Conservation (phyloP, 176 grass and related monocot species). For the Coix lacrymajobi region DNA sequence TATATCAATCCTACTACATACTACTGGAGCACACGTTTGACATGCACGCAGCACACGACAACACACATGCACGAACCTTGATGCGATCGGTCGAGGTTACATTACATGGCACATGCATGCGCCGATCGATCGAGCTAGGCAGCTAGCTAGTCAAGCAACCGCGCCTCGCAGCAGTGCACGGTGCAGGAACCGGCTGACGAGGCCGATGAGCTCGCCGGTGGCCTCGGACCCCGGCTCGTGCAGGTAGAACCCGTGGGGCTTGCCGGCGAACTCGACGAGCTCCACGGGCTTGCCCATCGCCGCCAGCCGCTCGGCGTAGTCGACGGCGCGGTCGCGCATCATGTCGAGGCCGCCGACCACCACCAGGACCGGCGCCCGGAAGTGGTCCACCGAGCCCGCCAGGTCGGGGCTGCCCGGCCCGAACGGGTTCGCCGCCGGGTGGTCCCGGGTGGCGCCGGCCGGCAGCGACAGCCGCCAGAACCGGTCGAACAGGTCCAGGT, state of each 20-base stretch:
- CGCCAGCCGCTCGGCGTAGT: conserved; percentile 52
- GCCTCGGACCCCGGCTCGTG: conserved; percentile 53
- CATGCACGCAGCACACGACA: neutral
- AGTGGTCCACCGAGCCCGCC: conserved; percentile 22
- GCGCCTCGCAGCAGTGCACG: neutral
- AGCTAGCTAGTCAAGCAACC: neutral
- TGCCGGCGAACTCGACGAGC: conserved; percentile 49
- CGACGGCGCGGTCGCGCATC: conserved; percentile 62
- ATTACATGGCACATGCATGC: neutral
- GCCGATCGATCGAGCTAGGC: no score
- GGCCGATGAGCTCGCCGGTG: conserved; percentile 51
- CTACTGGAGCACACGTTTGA: neutral
- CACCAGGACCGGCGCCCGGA: conserved; percentile 41
- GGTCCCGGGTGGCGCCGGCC: conserved; percentile 49
- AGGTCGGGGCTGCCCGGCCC: conserved; percentile 54
- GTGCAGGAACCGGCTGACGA: conserved; percentile 40
- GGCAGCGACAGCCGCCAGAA: conserved; percentile 93
- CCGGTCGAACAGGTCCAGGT: conserved; percentile 53
- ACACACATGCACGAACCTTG: conserved; percentile 5
- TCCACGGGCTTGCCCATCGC: conserved; percentile 67
- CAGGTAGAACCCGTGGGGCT: conserved; percentile 94
- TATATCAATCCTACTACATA: neutral
- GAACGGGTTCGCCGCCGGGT: conserved; percentile 74
- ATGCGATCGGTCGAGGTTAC: neutral
- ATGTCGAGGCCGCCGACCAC: conserved; percentile 66